Evolutionary conservation across 2,329 filamentous ascomycete genomes (phyloP), one percentile per base, ranked within the genome.

Genomic region (Fonsecaea nubica): DNA sequence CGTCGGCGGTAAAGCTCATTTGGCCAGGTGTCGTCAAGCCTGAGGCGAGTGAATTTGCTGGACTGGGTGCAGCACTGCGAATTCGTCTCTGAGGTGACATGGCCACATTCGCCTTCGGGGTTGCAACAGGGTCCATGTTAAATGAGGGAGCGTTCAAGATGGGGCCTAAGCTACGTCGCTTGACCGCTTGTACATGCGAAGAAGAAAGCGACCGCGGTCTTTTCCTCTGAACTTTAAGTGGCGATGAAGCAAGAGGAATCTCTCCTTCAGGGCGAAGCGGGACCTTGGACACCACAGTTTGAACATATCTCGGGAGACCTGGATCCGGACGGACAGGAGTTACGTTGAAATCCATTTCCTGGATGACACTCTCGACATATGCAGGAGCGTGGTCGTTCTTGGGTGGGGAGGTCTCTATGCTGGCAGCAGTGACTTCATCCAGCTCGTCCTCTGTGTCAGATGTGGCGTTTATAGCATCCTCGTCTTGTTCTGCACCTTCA

Each of bases 251-350:
- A 8, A 59, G 15, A 21, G 66, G 52, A 1, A 81, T 76, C 5
- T 82, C 78, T 13, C 81, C 89, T 30, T 88, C 88, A 3, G 87
- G 82, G 76, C 92, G 92, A 48, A 93, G 79, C 1, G 91, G 90
- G 4, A 93, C 87, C 78, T 93, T 93, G 32, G 89, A 91, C 15
- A 73, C 70, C 0, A 91, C 88, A 0, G 91, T 93, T 76, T 91
- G 87, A 69, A 90, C 86, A n/a, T 84, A 80, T 52, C 82, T 81
- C 63, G 83, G 82, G n/a, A 77, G 79, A n/a, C 82, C 73, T 0
- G 79, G 77, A 15, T 74, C 73, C 7, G 71, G 67, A 54, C 86
- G 84, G 58, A 83, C 79, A 0, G 89, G 89, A 1, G 89, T 91
- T 7, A 70, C 63, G n/a, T 58, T 68, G 58, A 70, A 70, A 54